These are phyloP conservation scores for Rutstroemia sp. DNA, from an alignment of 2,329 filamentous ascomycete genomes.

Conservation along the genomic window DNA sequence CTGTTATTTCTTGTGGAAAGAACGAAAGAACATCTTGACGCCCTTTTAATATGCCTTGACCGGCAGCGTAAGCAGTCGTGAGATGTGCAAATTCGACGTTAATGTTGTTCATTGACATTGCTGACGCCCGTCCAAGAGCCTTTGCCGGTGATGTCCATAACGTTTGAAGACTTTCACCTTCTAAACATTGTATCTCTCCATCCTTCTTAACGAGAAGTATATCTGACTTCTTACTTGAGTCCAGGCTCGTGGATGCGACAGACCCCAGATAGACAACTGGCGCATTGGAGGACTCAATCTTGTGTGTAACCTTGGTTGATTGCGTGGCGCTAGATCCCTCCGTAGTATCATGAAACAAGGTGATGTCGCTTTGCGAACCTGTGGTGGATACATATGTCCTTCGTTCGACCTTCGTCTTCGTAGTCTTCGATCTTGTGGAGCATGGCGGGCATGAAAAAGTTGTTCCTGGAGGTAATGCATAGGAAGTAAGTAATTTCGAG, in stretches of 20 bases:
- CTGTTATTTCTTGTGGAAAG: slow-evolving; percentile 40
- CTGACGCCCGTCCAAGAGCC: slow-evolving; percentile 27
- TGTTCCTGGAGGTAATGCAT: slow-evolving; percentile 58
- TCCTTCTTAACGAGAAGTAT: slow-evolving; percentile 52
- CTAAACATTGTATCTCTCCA: slow-evolving; percentile 53
- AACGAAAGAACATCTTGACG: slow-evolving; percentile 44
- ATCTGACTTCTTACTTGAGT: slow-evolving; percentile 22
- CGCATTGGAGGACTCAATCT: slow-evolving; percentile 33
- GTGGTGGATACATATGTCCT: slow-evolving; percentile 54
- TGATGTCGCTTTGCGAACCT: slow-evolving; percentile 42
- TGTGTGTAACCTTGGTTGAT: slow-evolving; percentile 41
- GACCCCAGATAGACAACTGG: slow-evolving; percentile 38
- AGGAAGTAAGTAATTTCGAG: slow-evolving; percentile 56
- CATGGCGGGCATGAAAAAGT: slow-evolving; percentile 54
- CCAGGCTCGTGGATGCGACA: slow-evolving; percentile 13
- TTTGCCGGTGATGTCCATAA: slow-evolving; percentile 39
- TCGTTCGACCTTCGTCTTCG: slow-evolving; percentile 43
- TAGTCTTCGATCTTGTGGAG: slow-evolving; percentile 42
- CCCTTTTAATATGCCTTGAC: slow-evolving; percentile 38
- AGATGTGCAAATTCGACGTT: slow-evolving; percentile 28
- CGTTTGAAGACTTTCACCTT: slow-evolving; percentile 45
- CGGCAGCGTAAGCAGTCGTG: slow-evolving; percentile 27
- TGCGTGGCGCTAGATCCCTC: slow-evolving; percentile 44
- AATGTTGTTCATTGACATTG: slow-evolving; percentile 28
- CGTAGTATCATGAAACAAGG: slow-evolving; percentile 51